These are phyloP conservation scores for Colletotrichum theobromicola DNA, from an alignment of 2,329 filamentous ascomycete genomes.

Conservation along the genomic window DNA sequence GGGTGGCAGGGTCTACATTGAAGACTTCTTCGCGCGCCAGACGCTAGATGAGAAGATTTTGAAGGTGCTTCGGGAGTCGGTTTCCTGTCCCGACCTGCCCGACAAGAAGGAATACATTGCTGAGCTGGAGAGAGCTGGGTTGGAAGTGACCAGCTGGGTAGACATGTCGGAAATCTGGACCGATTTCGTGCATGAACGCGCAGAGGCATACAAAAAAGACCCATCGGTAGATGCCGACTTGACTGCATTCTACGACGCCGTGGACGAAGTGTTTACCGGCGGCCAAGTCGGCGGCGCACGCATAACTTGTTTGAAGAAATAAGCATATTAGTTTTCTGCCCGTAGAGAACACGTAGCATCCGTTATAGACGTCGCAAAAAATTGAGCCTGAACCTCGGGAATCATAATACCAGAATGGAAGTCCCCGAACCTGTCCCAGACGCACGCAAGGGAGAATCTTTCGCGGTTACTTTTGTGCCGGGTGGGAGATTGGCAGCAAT, in stretches of 20 bases:
- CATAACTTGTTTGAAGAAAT: conserved; percentile 14
- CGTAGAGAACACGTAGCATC: not conserved
- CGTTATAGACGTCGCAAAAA: not conserved
- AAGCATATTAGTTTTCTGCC: not conserved
- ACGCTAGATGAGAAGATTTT: not conserved
- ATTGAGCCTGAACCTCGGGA: not conserved
- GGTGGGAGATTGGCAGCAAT: not conserved
- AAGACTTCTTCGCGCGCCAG: conserved; percentile 24
- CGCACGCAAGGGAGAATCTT: not conserved
- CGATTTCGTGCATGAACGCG: conserved; percentile 21
- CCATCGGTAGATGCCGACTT: conserved; percentile 1
- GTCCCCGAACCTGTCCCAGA: not conserved
- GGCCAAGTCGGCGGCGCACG: conserved; percentile 19
- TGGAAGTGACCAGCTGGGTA: conserved; percentile 16
- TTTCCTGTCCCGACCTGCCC: conserved; percentile 24
- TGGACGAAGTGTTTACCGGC: conserved; percentile 19
- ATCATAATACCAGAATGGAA: not conserved
- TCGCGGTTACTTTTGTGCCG: not conserved
- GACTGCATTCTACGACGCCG: conserved; percentile 19
- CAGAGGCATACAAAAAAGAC: conserved; percentile 12
- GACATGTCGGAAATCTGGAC: conserved; percentile 24
- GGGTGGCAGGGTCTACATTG: conserved; percentile 23
- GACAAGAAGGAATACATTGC: conserved; percentile 9
- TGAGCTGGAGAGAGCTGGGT: conserved; percentile 21
- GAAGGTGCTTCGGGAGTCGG: conserved; percentile 9